Percentiles rank a stretch among this genome's conserved stretches.
These are phyloP conservation scores for Phaeosphaeriaceae sp. DNA, from an alignment of 2,329 filamentous ascomycete genomes.

Conservation along the genomic window DNA sequence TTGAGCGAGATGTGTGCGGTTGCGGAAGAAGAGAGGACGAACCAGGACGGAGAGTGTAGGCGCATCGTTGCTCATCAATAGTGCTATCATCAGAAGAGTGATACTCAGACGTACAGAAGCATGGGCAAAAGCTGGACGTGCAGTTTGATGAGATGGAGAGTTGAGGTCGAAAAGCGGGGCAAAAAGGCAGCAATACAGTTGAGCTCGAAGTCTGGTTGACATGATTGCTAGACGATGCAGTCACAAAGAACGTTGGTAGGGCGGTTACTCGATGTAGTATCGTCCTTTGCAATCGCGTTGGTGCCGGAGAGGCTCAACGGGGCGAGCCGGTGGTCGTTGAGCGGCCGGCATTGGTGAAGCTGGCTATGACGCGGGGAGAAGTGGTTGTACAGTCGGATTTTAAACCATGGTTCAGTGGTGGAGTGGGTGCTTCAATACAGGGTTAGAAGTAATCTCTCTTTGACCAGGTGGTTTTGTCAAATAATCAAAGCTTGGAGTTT, in stretches of 20 bases:
- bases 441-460: background rate
- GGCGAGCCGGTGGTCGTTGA: too few relatives aligned
- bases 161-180: too few relatives aligned
- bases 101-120: too few relatives aligned
- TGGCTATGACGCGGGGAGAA: background rate
- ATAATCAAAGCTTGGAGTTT: background rate
- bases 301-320: too few relatives aligned
- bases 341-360: too few relatives aligned
- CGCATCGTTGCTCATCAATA: slow-evolving; percentile 15
- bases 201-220: slow-evolving; percentile 2
- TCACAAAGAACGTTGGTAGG: background rate
- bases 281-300: background rate
- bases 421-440: background rate
- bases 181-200: background rate
- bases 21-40: slow-evolving; percentile 26
- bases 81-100: too few relatives aligned
- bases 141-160: too few relatives aligned
- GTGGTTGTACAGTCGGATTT: background rate
- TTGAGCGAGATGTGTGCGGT: slow-evolving; percentile 29
- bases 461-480: background rate
- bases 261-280: background rate
- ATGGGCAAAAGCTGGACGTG: too few relatives aligned
- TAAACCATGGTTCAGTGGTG: background rate
- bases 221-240: slow-evolving; percentile 4
- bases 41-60: slow-evolving; percentile 30